phyloP scores from a whole-genome alignment of 441 rosid species.

The Metrosideros polymorpha region DNA sequence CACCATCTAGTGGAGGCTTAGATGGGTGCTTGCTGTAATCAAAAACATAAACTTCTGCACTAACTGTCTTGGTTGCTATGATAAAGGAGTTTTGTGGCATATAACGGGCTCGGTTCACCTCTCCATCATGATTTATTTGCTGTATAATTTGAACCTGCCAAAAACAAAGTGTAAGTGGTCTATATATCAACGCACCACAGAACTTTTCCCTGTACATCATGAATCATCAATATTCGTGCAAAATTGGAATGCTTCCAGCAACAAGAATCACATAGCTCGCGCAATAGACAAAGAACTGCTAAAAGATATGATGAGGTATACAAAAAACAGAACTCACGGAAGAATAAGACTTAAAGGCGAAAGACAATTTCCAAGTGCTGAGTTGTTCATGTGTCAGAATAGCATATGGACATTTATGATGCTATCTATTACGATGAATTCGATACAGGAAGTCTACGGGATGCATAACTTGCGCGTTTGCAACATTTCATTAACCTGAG shows the following conservation, averaged over 20 bases:
- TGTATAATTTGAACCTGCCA: conserved; percentile 83
- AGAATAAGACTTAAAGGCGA: background rate
- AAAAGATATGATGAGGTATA: background rate
- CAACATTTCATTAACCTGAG: background rate
- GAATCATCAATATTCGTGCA: background rate
- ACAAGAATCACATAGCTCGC: background rate
- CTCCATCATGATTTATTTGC: conserved; percentile 93
- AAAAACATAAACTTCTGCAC: conserved; percentile 85
- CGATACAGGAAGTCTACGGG: background rate
- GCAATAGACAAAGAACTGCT: background rate
- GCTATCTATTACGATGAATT: background rate
- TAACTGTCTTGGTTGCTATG: conserved; percentile 90
- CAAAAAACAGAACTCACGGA: background rate
- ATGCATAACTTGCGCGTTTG: background rate
- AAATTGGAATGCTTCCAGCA: background rate
- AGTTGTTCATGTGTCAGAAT: background rate
- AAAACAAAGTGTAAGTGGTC: background rate
- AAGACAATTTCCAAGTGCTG: background rate
- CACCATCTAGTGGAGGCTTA: conserved; percentile 83
- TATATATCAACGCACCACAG: background rate
- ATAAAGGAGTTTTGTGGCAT: conserved; percentile 91
- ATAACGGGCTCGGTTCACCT: conserved; percentile 94
- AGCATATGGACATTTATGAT: background rate
- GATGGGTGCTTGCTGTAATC: conserved; percentile 87
- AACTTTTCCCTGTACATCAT: background rate